These are phyloP conservation scores for Drechmeria coniospora DNA, from an alignment of 2,329 filamentous ascomycete genomes.

Conservation along the genomic window DNA sequence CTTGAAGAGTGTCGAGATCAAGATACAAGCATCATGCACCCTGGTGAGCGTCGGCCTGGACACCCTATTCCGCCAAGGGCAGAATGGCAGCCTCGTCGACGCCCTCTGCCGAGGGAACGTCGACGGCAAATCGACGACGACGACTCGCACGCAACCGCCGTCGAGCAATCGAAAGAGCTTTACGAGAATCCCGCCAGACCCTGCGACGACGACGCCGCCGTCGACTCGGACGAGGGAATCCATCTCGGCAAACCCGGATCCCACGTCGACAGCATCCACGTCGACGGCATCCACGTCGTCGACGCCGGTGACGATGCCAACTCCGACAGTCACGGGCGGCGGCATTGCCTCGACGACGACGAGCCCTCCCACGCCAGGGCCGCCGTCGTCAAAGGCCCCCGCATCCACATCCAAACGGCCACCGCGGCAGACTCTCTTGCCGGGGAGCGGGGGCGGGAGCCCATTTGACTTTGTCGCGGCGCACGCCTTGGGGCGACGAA, in stretches of 20 bases:
- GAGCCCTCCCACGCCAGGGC: neutral
- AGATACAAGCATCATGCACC: constrained; percentile 13
- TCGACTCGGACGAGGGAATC: no score
- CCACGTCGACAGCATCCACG: neutral
- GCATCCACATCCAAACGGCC: constrained; percentile 1
- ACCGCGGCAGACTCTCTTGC: constrained; percentile 4
- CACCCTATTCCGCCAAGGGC: constrained; percentile 21
- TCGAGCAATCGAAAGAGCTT: neutral
- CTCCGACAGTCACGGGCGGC: no score
- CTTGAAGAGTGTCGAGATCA: constrained; percentile 12
- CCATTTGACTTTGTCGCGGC: constrained; percentile 8
- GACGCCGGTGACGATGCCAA: no score
- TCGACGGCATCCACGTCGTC: no score
- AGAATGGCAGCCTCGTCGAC: constrained; percentile 20
- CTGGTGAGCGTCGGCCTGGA: constrained; percentile 9
- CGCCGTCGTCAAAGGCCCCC: constrained; percentile 3
- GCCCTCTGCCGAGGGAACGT: constrained; percentile 16
- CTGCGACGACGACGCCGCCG: neutral
- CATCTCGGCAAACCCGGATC: no score
- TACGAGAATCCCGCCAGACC: constrained; percentile 1
- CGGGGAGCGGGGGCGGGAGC: constrained; percentile 9
- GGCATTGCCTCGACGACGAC: neutral
- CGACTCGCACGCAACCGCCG: neutral
- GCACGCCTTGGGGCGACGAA: no score
- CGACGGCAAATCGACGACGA: constrained; percentile 4